Conservation (phyloP, 176 grass and related monocot species). For the Puccinellia tenuiflora region DNA sequence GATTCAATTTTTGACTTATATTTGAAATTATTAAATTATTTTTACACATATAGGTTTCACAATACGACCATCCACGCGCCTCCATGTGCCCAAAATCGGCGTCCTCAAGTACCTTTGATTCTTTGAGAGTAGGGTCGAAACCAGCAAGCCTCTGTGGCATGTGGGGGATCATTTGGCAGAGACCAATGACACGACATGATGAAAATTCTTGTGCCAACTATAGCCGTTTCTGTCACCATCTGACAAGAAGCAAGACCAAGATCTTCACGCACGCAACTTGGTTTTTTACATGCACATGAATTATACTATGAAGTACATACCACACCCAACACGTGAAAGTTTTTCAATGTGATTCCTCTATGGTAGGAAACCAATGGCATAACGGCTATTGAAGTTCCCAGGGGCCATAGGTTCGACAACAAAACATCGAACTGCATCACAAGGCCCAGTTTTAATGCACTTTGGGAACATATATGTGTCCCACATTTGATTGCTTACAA, state of each 20-base stretch:
- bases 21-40: no score
- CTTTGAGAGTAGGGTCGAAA: background rate
- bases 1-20: no score
- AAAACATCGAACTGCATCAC: background rate
- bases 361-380: conserved; percentile 7
- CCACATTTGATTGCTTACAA: background rate
- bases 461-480: background rate
- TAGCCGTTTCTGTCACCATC: background rate
- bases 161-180: no score
- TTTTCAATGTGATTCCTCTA: conserved; percentile 25
- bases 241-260: background rate
- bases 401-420: background rate
- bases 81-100: no score
- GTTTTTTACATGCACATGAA: conserved; percentile 25
- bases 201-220: background rate
- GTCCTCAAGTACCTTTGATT: background rate
- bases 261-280: background rate
- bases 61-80: no score
- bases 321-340: background rate
- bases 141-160: background rate
- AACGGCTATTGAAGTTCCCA: background rate
- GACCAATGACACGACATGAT: no score
- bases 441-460: conserved; percentile 23
- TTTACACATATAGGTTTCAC: no score
- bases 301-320: conserved; percentile 8